Evolutionary conservation across 1,139 yeast genomes (phyloP), one percentile per base, ranked within the genome.

Genomic region (Hansenula sp.): DNA sequence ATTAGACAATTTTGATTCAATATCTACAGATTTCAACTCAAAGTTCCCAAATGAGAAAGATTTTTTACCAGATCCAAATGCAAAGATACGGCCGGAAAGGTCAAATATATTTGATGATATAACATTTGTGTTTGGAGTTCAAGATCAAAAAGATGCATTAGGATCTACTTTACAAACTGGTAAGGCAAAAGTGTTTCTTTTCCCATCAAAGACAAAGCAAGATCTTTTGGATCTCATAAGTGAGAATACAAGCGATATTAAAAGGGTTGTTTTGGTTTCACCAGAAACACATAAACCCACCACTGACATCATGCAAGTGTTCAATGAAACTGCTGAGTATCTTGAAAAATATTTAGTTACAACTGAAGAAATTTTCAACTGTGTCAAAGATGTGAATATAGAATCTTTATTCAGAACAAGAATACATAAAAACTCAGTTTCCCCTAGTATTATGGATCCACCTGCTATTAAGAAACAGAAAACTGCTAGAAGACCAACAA

Each of bases 311-410:
- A 17, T 18, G 8, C 5, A 6, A 4, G 17, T 37, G 2, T 29
- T 53, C 27, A 37, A 40, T 13, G 53, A 50, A n/a, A 44, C 39
- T 4, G 43, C 46, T 1, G 49, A 46, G 24, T 18, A 32, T 3
- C 32, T 52, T 2, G 46, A 42, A 1, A 26, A 39, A 6, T 45
- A 44, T 27, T 27, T 48, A 2, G 34, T 46, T 6, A 38, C 50
- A 4, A 42, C 41, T 3, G 48, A 46, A 9, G 52, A 52, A 22
- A 44, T 54, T 16, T 46, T 51, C 25, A 41, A 42, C 21, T 28
- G 49, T 7, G 45, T 47, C 1, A 38, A 44, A 14, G 36, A 44
- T 6, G 24, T 48, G 11, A 34, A 45, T 14, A 13, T 24, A 6
- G 44, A 37, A 1, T 6, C 18, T 1, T 17, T 53, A 2, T 27